Conservation (phyloP, 331 rosid species). For the Rosa hybrid region DNA sequence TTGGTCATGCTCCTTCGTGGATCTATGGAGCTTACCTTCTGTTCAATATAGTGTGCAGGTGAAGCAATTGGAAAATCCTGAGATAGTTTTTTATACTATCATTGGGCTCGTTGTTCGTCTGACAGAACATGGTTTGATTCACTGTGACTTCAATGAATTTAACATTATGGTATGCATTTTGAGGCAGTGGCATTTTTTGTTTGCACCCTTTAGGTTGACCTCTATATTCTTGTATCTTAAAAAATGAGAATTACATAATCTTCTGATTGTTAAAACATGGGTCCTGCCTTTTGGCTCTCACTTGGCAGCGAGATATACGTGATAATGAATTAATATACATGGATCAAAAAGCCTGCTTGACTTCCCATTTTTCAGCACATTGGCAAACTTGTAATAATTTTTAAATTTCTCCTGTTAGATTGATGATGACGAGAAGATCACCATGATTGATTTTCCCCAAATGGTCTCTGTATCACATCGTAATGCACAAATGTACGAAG, state of each 20-base stretch:
- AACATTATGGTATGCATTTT: constrained; percentile 67
- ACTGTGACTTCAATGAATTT: constrained; percentile 84
- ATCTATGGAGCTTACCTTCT: constrained; percentile 15
- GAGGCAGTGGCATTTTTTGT: not conserved
- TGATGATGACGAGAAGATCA: constrained; percentile 74
- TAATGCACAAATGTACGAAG: constrained; percentile 82
- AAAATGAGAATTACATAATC: not conserved
- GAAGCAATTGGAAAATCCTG: constrained; percentile 75
- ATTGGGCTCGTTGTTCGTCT: constrained; percentile 60
- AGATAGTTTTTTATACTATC: constrained; percentile 64
- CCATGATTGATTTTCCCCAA: constrained; percentile 92
- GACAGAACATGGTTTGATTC: constrained; percentile 84
- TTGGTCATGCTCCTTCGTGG: not conserved
- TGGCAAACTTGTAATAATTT: not conserved
- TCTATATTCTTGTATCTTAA: not conserved
- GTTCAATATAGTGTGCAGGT: constrained; percentile 64
- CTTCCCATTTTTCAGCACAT: constrained; percentile 12
- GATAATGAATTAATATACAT: not conserved
- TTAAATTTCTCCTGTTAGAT: constrained; percentile 43
- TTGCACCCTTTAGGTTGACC: constrained; percentile 12
- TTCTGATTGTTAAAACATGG: not conserved
- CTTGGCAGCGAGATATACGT: not conserved
- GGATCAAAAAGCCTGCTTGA: not conserved
- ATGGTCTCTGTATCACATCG: constrained; percentile 91
- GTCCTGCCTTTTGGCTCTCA: not conserved